Evolutionary conservation across 805 yeast species (phyloP).

Genomic region (Nakazawaea pomicola): DNA sequence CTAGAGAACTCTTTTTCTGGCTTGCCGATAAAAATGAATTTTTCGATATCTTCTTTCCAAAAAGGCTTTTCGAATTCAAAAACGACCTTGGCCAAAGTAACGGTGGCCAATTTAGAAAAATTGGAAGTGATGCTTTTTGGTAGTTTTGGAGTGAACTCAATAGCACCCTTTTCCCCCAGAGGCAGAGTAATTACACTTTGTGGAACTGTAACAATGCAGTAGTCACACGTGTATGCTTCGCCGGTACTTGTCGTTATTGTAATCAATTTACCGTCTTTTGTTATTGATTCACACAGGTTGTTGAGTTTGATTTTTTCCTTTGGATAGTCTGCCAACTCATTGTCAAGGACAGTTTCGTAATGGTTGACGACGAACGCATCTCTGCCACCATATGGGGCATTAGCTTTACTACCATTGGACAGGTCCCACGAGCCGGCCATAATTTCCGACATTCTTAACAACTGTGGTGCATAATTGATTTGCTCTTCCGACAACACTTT

Average conservation of each 20-base stretch:
- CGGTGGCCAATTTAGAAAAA: slow-evolving; percentile 29
- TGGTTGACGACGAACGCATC: slow-evolving; percentile 25
- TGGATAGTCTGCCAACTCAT: slow-evolving; percentile 23
- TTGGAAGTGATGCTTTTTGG: slow-evolving; percentile 27
- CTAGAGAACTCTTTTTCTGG: slow-evolving; percentile 21
- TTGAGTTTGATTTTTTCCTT: slow-evolving; percentile 17
- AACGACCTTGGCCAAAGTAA: slow-evolving; percentile 42
- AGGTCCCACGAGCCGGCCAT: slow-evolving; percentile 27
- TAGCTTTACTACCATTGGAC: slow-evolving; percentile 22
- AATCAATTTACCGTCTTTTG: slow-evolving; percentile 18
- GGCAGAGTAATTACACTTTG: slow-evolving; percentile 39
- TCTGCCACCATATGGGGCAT: slow-evolving; percentile 25
- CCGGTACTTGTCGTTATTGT: slow-evolving; percentile 18
- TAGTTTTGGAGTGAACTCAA: slow-evolving; percentile 31
- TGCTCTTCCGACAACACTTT: slow-evolving; percentile 21
- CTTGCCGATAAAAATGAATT: slow-evolving; percentile 25
- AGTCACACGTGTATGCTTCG: slow-evolving; percentile 25
- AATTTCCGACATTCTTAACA: slow-evolving; percentile 24
- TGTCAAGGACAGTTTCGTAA: slow-evolving; percentile 23
- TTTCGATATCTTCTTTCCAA: slow-evolving; percentile 36
- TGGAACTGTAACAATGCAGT: slow-evolving; percentile 46
- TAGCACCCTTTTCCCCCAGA: slow-evolving; percentile 23
- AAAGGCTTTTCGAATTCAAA: slow-evolving; percentile 41
- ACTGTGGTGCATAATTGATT: slow-evolving; percentile 23
- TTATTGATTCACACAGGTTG: slow-evolving; percentile 23